phyloP scores from a whole-genome alignment of 139 green algal species.

The Chlorella sorokiniana region DNA sequence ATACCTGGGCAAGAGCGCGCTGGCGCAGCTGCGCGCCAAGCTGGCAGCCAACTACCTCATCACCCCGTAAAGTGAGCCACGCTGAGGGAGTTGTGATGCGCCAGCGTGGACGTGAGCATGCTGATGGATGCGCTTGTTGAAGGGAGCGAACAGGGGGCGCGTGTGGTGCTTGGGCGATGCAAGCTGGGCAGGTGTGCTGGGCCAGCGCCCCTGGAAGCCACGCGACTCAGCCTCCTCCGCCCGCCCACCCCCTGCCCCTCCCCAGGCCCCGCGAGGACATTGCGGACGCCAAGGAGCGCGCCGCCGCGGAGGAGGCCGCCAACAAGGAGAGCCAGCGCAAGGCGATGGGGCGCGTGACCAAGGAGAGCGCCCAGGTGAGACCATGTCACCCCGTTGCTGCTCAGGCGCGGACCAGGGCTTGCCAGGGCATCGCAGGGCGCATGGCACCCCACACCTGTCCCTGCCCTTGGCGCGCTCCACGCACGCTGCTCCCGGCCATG shows the following conservation, averaged over 20 bases:
- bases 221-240: neutral
- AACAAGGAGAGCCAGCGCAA: slow-evolving; percentile 18
- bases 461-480: no score
- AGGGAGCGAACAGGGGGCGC: neutral
- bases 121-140: neutral
- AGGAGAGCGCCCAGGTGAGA: slow-evolving; percentile 1
- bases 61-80: slow-evolving; percentile 20
- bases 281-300: slow-evolving; percentile 32
- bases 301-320: slow-evolving; percentile 44
- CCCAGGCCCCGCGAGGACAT: slow-evolving; percentile 31
- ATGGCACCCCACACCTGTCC: no score
- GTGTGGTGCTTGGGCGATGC: neutral
- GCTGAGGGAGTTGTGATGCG: neutral
- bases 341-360: slow-evolving; percentile 43
- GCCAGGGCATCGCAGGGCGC: no score
- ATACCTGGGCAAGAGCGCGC: slow-evolving; percentile 32
- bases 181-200: neutral
- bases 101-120: neutral
- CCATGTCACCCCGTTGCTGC: no score
- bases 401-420: no score
- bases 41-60: slow-evolving; percentile 47
- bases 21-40: slow-evolving; percentile 45
- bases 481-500: no score
- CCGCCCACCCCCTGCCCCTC: neutral
- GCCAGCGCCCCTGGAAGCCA: neutral